Conservation (phyloP, 352 stramenopile species). For the Paralagenidium karlingii region DNA sequence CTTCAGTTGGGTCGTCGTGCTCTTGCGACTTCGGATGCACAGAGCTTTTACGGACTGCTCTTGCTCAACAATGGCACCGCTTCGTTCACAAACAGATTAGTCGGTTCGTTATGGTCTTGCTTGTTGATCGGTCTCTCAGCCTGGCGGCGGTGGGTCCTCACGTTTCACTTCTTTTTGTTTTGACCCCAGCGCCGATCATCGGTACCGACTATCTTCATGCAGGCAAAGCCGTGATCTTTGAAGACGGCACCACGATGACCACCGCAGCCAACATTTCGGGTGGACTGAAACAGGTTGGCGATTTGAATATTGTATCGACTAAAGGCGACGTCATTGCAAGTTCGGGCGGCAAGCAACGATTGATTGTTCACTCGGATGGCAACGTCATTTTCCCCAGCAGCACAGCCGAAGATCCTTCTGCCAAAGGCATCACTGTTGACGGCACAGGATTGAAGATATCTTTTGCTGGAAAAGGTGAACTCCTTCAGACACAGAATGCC, state of each 20-base stretch:
- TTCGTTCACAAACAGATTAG: conserved; percentile 48
- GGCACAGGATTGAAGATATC: no score
- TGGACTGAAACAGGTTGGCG: conserved; percentile 57
- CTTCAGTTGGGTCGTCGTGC: conserved; percentile 45
- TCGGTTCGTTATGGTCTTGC: conserved; percentile 14
- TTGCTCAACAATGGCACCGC: conserved; percentile 55
- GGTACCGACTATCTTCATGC: conserved; percentile 54
- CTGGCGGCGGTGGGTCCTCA: background rate
- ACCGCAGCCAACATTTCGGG: conserved; percentile 62
- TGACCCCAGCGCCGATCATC: conserved; percentile 31
- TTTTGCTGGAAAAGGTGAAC: no score
- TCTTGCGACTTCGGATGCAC: conserved; percentile 25
- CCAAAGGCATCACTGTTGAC: no score
- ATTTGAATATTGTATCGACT: conserved; percentile 63
- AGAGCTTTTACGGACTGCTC: conserved; percentile 58
- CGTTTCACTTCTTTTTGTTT: background rate
- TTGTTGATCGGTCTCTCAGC: background rate
- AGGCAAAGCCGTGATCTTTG: conserved; percentile 46
- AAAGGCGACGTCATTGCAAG: conserved; percentile 56
- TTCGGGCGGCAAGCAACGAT: no score
- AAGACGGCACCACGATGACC: conserved; percentile 68
- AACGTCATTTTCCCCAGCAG: no score
- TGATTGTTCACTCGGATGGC: no score
- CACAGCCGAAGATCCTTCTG: no score
- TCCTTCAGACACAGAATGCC: no score